Conservation (phyloP, 108 stramenopile species). For the Fistulifera solaris region DNA sequence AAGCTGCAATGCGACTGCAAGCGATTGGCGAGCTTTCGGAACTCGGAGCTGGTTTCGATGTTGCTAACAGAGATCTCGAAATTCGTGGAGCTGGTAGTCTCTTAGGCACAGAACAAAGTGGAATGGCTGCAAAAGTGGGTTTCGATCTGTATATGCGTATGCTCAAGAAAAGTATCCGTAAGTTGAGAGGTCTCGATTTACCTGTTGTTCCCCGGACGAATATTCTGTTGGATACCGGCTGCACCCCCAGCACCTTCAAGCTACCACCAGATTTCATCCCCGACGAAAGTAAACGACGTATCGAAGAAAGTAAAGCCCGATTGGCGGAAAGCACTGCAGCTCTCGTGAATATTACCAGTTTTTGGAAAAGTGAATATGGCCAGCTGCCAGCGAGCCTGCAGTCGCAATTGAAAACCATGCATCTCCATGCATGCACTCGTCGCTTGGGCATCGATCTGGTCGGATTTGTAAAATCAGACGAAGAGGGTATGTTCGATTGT, state of each 20-base stretch:
- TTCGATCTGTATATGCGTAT: conserved; percentile 95
- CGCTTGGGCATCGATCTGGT: conserved; percentile 76
- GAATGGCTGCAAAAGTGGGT: conserved; percentile 86
- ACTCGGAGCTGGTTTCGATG: conserved; percentile 84
- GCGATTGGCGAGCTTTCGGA: conserved; percentile 81
- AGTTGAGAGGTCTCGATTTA: conserved; percentile 73
- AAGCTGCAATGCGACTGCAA: conserved; percentile 73
- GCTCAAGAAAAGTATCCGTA: conserved; percentile 82
- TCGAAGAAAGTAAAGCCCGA: conserved; percentile 57
- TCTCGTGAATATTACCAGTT: conserved; percentile 67
- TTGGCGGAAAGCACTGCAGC: conserved; percentile 61
- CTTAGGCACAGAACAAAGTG: conserved; percentile 88
- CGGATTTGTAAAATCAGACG: conserved; percentile 22
- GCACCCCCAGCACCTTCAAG: conserved; percentile 54
- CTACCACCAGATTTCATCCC: conserved; percentile 58
- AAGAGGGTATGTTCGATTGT: conserved; percentile 43
- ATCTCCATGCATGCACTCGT: conserved; percentile 76
- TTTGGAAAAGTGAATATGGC: conserved; percentile 72
- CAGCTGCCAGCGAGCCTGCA: conserved; percentile 57
- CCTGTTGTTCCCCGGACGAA: conserved; percentile 69
- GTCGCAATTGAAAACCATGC: conserved; percentile 63
- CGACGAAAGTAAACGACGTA: conserved; percentile 37
- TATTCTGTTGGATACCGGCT: conserved; percentile 53
- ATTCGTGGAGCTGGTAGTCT: conserved; percentile 90
- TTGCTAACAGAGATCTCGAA: conserved; percentile 90